Evolutionary conservation across 2,329 filamentous ascomycete genomes (phyloP).

Genomic region (Botrytis hyacinthi): DNA sequence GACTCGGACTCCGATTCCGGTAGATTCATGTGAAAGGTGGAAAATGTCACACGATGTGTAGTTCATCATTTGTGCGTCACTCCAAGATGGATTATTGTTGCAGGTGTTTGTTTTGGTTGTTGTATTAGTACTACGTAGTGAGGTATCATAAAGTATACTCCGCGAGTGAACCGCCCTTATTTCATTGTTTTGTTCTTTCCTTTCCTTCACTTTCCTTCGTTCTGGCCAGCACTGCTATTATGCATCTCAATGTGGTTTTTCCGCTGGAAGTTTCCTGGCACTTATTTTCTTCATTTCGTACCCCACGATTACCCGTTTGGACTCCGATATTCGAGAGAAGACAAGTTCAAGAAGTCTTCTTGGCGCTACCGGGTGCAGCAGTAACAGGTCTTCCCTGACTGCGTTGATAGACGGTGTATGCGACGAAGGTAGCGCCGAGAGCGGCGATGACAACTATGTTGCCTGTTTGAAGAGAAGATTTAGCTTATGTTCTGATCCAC

Average conservation of each 20-base stretch:
- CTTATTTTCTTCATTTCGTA: neutral
- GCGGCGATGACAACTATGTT: conserved; percentile 36
- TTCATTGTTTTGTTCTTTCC: neutral
- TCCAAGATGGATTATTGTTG: neutral
- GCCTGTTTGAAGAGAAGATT: conserved; percentile 23
- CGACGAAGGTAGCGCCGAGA: conserved; percentile 26
- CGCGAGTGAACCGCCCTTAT: neutral
- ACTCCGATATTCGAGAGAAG: too few species aligned
- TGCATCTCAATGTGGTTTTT: neutral
- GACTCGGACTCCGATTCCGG: neutral
- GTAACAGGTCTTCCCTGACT: conserved; percentile 23
- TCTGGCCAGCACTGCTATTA: neutral
- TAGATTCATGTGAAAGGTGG: neutral
- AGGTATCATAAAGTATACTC: neutral
- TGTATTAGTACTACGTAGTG: neutral
- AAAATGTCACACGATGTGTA: neutral
- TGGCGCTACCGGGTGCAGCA: neutral
- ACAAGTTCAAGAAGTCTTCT: conserved; percentile 13
- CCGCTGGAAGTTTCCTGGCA: neutral
- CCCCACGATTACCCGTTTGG: neutral
- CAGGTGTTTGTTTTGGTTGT: neutral
- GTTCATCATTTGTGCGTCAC: neutral
- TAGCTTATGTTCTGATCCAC: neutral
- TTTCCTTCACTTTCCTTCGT: neutral
- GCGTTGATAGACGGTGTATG: conserved; percentile 33